Conservation (phyloP, 768 basidiomycete species). For the Suillus subluteus region DNA sequence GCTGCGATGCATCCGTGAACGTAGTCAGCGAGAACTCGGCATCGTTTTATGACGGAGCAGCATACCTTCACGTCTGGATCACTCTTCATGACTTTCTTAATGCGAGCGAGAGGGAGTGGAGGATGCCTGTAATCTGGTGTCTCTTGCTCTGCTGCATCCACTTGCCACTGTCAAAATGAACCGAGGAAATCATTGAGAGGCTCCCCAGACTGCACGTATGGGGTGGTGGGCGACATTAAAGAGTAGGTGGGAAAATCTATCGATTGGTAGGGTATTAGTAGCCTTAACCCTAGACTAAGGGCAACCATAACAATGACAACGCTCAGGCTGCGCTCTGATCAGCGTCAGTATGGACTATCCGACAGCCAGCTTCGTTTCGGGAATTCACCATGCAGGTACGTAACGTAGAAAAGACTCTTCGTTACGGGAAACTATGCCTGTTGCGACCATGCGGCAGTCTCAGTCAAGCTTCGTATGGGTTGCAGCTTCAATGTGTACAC, state of each 20-base stretch:
- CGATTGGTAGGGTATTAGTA: background rate
- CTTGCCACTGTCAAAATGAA: conserved; percentile 89
- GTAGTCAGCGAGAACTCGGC: conserved; percentile 12
- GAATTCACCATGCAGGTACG: background rate
- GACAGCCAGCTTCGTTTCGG: background rate
- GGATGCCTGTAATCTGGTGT: conserved; percentile 88
- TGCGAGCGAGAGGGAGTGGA: conserved; percentile 88
- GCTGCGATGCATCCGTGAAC: conserved; percentile 92
- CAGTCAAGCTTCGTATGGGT: background rate
- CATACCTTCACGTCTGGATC: conserved; percentile 94
- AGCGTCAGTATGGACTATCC: background rate
- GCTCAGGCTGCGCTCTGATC: no score
- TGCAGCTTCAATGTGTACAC: background rate
- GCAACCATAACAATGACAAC: background rate
- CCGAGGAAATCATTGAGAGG: conserved; percentile 85
- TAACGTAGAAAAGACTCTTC: background rate
- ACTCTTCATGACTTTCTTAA: conserved; percentile 99
- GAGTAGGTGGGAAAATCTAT: conserved; percentile 13
- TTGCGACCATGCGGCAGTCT: background rate
- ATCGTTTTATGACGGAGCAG: conserved; percentile 13
- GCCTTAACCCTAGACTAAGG: conserved; percentile 35
- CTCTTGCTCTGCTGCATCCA: conserved; percentile 85
- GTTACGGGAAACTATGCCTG: background rate
- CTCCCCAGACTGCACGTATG: conserved; percentile 83
- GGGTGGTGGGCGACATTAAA: conserved; percentile 43